phyloP scores from a whole-genome alignment of 1,139 yeast genomes.

The Pichia norvegensis region DNA sequence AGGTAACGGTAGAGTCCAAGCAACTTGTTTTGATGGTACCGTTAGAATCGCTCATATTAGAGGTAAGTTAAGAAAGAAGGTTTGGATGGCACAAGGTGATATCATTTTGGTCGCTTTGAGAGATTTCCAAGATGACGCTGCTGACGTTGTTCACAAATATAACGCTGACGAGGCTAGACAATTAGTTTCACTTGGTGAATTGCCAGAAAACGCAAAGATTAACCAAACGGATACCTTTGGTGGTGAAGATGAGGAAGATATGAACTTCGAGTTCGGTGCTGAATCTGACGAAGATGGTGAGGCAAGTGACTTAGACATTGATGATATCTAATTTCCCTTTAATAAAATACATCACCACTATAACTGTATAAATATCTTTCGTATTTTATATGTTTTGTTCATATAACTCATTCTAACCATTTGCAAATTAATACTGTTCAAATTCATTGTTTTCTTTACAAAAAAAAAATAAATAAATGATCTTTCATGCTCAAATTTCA shows the following conservation, averaged over 20 bases:
- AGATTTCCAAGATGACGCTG: constrained; percentile 97
- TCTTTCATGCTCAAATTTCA: constrained; percentile 31
- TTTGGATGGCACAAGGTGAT: constrained; percentile 99
- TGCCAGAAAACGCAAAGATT: constrained; percentile 93
- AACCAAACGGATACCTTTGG: constrained; percentile 97
- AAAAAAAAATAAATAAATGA: too few relatives aligned
- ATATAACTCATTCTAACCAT: background rate
- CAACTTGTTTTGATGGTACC: constrained; percentile 86
- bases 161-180: constrained; percentile 98
- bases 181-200: constrained; percentile 90
- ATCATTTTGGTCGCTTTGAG: constrained; percentile 91
- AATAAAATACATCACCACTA: background rate
- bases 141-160: constrained; percentile 96
- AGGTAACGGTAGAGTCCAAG: constrained; percentile 97
- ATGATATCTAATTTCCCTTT: constrained; percentile 49
- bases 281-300: constrained; percentile 79
- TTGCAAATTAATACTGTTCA: background rate
- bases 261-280: constrained; percentile 96
- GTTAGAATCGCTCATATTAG: constrained; percentile 96
- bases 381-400: background rate
- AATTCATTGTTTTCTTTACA: background rate
- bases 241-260: constrained; percentile 94
- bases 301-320: constrained; percentile 67
- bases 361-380: background rate
- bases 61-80: constrained; percentile 98